Base-by-base conservation (phyloP, 345 rosid genomes). In the Cardamine occulta region DNA sequence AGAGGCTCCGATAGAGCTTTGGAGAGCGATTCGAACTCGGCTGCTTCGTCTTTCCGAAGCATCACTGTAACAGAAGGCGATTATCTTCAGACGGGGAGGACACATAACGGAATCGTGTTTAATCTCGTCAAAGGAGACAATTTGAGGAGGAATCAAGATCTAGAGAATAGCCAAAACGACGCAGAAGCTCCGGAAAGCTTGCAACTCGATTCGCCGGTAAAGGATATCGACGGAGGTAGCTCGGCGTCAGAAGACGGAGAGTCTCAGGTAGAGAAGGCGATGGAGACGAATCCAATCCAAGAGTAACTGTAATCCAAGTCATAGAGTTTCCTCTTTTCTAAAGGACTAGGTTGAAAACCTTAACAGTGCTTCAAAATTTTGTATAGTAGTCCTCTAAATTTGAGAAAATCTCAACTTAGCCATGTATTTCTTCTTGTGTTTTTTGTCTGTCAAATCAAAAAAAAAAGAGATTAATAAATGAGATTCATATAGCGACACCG, bases 21-120 rank as follows among this genome's bases (percentile, higher is more conserved):
- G 6, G 93, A 86, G 44, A 63, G 10, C 2, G 91, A 91, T 15
- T 70, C 60, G 85, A 86, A 19, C 55, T 67, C 14, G 24, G 79
- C 37, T 13, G 49, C 28, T 60, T 58, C 84, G 1, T 8, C 49
- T 7, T 80, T 54, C 48, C 72, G 86, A 5, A 87, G 97, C 76
- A 84, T 95, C 34, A 75, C 70, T 51, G 97, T 95, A 1, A 51
- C 82, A 5, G 97, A 90, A 85, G 97, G 99, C 7, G 94, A 92
- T 81, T 88, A 88, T 61, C 72, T 92, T 76, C 96, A 90, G 74
- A 88, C 96, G 31, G 97, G 93, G 62, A 87, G 84, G 63, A 81
- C 83, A 26, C 74, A 74, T 7, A 88, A 89, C 18, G 99, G 98
- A 15, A 67, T 95, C 68, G 84, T 95, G 79, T 78, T 95, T 62